Base-by-base conservation (phyloP, 805 yeast species). In the Yarrowia keelungensis region DNA sequence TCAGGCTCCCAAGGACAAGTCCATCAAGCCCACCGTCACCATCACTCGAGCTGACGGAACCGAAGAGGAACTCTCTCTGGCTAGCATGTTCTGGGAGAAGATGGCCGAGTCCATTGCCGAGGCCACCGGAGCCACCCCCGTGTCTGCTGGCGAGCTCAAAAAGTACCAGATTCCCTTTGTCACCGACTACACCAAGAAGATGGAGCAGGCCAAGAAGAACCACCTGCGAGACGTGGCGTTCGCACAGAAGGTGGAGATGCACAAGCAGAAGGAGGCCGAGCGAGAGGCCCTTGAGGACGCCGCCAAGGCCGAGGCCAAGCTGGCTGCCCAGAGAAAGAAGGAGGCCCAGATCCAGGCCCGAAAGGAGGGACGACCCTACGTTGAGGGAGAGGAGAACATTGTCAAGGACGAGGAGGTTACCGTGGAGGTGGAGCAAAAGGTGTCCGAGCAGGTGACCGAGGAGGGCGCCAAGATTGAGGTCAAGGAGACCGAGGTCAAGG, bases 311-410 rank as follows among this genome's bases (percentile, higher is more conserved):
- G 51, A 59, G 51, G 35, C 51, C 42, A 15, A n/a, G 46, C 12
- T 15, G 2, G 51, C 65, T 36, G 65, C 65, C 51, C 41, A 45
- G 51, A 59, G 45, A 42, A 59, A 59, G 51, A 43, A 45, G 43
- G 65, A 43, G 14, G 65, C 65, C 65, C 35, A 35, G 65, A 16
- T 42, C 51, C 39, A 35, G 50, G 65, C 65, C 65, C 65, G 50
- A 16, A 59, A 59, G 65, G 65, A 59, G 51, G 65, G 65, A 59
- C 65, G 65, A 36, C 51, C 45, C 32, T 59, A 59, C 51, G 51
- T 59, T 35, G 65, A 59, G 65, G 65, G 65, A 35, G 65, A 59
- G 42, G 65, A 59, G 51, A 45, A 43, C 38, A 35, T 45, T 42
- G 65, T 59, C 16, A 35, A 58, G 64, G 39, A 59, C 51, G 19